These are phyloP conservation scores for Phytophthora colocasiae DNA, from an alignment of 352 stramenopile genomes.

Conservation along the genomic window DNA sequence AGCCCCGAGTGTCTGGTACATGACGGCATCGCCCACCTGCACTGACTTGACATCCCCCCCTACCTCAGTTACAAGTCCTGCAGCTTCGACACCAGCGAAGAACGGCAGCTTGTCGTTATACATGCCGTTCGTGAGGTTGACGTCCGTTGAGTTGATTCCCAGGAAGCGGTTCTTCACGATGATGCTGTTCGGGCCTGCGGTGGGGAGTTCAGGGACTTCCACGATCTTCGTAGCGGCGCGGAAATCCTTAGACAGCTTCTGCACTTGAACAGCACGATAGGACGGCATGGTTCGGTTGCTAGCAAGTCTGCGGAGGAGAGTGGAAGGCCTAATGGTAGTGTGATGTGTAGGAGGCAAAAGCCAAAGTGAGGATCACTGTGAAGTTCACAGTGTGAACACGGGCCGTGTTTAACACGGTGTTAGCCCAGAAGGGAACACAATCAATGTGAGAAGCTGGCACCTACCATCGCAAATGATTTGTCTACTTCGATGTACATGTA, in stretches of 20 bases:
- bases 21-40: conserved; percentile 37
- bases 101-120: conserved; percentile 49
- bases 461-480: conserved; percentile 27
- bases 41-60: conserved; percentile 34
- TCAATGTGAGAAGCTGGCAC: conserved; percentile 13
- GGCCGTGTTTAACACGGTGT: too few relatives aligned
- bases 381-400: too few relatives aligned
- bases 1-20: conserved; percentile 48
- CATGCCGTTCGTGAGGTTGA: conserved; percentile 61
- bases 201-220: conserved; percentile 36
- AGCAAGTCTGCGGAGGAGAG: neutral
- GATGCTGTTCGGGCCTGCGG: conserved; percentile 24
- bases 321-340: conserved; percentile 5
- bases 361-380: conserved; percentile 13
- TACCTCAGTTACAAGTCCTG: conserved; percentile 44
- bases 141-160: conserved; percentile 56
- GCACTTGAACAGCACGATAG: conserved; percentile 41
- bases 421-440: conserved; percentile 2
- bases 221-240: conserved; percentile 48
- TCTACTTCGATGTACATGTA: neutral
- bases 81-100: conserved; percentile 50
- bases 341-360: conserved; percentile 11
- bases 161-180: conserved; percentile 58
- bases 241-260: conserved; percentile 46
- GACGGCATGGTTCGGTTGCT: conserved; percentile 30